Evolutionary conservation across 2,329 filamentous ascomycete genomes (phyloP).

Genomic region (Furcasterigmium sp.): DNA sequence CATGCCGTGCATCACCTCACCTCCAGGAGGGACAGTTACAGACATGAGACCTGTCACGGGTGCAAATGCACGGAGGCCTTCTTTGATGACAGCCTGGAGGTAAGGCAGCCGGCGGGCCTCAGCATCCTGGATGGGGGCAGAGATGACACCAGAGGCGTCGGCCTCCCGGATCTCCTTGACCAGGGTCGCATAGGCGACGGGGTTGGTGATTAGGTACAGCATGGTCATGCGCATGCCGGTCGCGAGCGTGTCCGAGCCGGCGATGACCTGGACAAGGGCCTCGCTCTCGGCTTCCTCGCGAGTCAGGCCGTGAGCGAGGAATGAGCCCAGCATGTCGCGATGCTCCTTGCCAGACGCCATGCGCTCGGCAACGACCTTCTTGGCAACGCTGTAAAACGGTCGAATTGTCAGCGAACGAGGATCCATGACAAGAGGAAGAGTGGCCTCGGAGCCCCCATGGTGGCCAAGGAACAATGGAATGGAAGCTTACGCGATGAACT

Average conservation of each 20-base stretch:
- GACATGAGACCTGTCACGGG: conserved; percentile 31
- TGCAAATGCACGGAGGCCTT: conserved; percentile 40
- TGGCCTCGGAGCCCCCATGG: no score
- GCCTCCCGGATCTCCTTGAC: conserved; percentile 40
- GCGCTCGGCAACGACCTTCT: conserved; percentile 15
- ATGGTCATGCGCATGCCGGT: conserved; percentile 37
- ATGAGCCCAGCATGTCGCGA: conserved; percentile 34
- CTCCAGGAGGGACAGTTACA: conserved; percentile 28
- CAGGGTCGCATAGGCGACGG: conserved; percentile 38
- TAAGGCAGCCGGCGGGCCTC: conserved; percentile 36
- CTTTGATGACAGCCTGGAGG: conserved; percentile 44
- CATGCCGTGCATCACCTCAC: conserved; percentile 29
- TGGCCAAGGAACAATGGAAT: not conserved
- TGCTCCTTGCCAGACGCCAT: conserved; percentile 13
- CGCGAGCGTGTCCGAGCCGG: conserved; percentile 31
- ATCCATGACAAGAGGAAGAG: no score
- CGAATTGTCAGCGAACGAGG: no score
- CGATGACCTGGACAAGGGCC: conserved; percentile 26
- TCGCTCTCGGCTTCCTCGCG: conserved; percentile 22
- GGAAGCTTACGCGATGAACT: conserved; percentile 23
- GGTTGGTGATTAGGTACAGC: conserved; percentile 45
- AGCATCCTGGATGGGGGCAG: conserved; percentile 22
- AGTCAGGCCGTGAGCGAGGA: conserved; percentile 30
- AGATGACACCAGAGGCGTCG: conserved; percentile 16
- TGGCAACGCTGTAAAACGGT: conserved; percentile 12